These are phyloP conservation scores for Monosporozyma aquatica DNA, from an alignment of 805 yeast species.

Conservation along the genomic window DNA sequence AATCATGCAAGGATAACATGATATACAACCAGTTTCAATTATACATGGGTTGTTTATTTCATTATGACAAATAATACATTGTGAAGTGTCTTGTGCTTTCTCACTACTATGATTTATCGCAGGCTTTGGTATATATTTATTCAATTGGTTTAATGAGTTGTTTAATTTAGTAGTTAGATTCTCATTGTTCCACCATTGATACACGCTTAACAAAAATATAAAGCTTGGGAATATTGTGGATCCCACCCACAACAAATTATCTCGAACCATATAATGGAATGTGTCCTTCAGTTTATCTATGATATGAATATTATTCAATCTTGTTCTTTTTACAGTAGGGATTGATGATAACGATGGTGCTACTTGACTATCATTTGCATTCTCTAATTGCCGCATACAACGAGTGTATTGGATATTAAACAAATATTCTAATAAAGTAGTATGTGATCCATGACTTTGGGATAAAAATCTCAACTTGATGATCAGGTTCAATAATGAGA, in stretches of 20 bases:
- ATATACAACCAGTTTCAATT: slow-evolving; percentile 85
- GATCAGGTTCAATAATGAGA: slow-evolving; percentile 43
- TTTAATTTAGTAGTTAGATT: slow-evolving; percentile 56
- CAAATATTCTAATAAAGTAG: slow-evolving; percentile 51
- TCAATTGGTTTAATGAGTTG: slow-evolving; percentile 38
- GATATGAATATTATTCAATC: neutral
- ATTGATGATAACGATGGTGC: no score
- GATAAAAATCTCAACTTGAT: slow-evolving; percentile 59
- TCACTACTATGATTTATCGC: neutral
- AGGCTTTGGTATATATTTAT: slow-evolving; percentile 33
- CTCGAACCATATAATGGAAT: neutral
- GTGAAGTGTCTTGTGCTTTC: neutral
- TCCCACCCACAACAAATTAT: neutral
- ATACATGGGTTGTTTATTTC: slow-evolving; percentile 69
- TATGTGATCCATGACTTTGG: slow-evolving; percentile 49
- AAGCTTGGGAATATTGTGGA: slow-evolving; percentile 57
- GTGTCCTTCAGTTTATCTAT: neutral
- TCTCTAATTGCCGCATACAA: slow-evolving; percentile 16
- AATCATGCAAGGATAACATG: slow-evolving; percentile 80
- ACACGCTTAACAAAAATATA: slow-evolving; percentile 68
- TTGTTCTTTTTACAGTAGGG: slow-evolving; percentile 18
- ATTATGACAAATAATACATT: slow-evolving; percentile 65
- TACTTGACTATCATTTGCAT: no score
- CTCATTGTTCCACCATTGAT: slow-evolving; percentile 89
- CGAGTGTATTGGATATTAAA: slow-evolving; percentile 55